A percentile compares a stretch with the other conserved stretches of the same genome.
These are phyloP conservation scores for Lentinula sp. DNA, from an alignment of 768 basidiomycete species.

Conservation along the genomic window DNA sequence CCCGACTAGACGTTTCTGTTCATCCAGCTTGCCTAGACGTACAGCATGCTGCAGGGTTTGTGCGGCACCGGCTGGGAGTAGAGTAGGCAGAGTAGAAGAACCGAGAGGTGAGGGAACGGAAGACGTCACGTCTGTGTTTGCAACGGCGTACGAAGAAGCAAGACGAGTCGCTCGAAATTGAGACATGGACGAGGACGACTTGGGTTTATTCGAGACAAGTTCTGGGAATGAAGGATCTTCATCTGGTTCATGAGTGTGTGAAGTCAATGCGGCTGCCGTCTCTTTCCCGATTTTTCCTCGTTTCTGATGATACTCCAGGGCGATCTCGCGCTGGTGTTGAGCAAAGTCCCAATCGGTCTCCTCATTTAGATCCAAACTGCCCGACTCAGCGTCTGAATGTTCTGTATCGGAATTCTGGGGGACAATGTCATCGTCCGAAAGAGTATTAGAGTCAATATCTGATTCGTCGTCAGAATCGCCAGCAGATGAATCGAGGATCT, in stretches of 20 bases:
- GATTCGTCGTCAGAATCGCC: conserved; percentile 73
- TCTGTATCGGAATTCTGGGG: conserved; percentile 9
- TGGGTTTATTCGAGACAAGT: conserved; percentile 30
- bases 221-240: conserved; percentile 38
- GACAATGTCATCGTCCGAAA: conserved; percentile 8
- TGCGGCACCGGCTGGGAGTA: conserved; percentile 37
- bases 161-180: conserved; percentile 59
- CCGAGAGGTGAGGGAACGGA: conserved; percentile 23
- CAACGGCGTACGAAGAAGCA: conserved; percentile 37
- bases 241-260: conserved; percentile 33
- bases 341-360: conserved; percentile 56
- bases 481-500: conserved; percentile 8
- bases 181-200: conserved; percentile 41
- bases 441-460: conserved; percentile 21
- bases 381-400: conserved; percentile 6
- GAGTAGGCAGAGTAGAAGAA: conserved; percentile 34
- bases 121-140: neutral
- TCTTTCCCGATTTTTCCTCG: conserved; percentile 50
- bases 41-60: conserved; percentile 47
- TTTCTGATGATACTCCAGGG: conserved; percentile 63
- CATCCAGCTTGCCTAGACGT: conserved; percentile 50
- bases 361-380: conserved; percentile 39
- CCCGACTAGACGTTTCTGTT: conserved; percentile 41
- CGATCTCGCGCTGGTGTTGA: conserved; percentile 69
- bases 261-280: conserved; percentile 44